phyloP scores from a whole-genome alignment of 192 early-diverging fungal genomes.

The Backusella liffmaniae region DNA sequence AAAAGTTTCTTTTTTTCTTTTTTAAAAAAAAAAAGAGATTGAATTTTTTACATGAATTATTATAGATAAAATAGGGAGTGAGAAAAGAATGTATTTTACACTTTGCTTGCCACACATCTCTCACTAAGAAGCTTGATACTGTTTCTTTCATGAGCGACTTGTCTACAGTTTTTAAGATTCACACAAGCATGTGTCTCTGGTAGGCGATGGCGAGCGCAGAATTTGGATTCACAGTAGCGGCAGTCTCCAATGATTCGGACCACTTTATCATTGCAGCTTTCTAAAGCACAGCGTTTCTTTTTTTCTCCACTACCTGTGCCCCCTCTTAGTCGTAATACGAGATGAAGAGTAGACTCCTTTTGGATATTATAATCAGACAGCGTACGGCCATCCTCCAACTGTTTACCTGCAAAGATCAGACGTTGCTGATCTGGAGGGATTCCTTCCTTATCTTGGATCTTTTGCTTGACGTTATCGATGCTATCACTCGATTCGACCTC shows the following conservation, averaged over 20 bases:
- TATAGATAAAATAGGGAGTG: not conserved
- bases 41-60: not conserved
- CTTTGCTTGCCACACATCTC: constrained; percentile 70
- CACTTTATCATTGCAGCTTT: constrained; percentile 44
- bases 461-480: constrained; percentile 61
- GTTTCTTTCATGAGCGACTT: constrained; percentile 55
- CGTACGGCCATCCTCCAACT: constrained; percentile 97
- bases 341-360: constrained; percentile 98
- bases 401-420: constrained; percentile 99
- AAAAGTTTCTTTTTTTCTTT: too few species aligned
- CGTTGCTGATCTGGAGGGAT: constrained; percentile 99
- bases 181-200: constrained; percentile 73
- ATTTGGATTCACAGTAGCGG: constrained; percentile 57
- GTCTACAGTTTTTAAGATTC: constrained; percentile 59
- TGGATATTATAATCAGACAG: constrained; percentile 99
- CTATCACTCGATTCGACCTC: constrained; percentile 57
- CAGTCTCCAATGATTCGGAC: constrained; percentile 75
- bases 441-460: constrained; percentile 58
- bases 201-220: constrained; percentile 68
- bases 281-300: constrained; percentile 39
- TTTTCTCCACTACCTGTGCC: constrained; percentile 16
- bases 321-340: constrained; percentile 94
- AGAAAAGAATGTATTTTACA: constrained; percentile 35
- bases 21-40: not conserved
- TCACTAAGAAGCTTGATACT: constrained; percentile 61